Conservation (phyloP, 1,139 yeast species). For the Arxiozyma bovina region DNA sequence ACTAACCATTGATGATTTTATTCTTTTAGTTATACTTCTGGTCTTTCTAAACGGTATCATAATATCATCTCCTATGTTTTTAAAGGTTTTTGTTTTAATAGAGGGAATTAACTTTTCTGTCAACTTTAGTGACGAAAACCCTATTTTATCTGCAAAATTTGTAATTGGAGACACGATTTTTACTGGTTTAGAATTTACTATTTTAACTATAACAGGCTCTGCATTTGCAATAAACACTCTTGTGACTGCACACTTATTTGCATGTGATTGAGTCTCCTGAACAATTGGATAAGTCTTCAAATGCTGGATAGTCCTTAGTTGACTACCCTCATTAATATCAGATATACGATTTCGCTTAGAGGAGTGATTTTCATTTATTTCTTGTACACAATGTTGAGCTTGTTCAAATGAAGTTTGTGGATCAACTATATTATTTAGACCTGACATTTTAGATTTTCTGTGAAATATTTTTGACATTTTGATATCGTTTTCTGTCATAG, state of each 20-base stretch:
- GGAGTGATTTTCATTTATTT: neutral
- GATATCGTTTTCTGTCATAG: neutral
- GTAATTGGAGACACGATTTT: slow-evolving; percentile 31
- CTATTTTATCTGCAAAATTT: slow-evolving; percentile 31
- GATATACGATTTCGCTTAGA: neutral
- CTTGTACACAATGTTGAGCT: neutral
- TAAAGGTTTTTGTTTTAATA: slow-evolving; percentile 30
- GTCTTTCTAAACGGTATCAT: slow-evolving; percentile 27
- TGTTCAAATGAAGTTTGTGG: neutral
- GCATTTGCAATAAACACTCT: slow-evolving; percentile 36
- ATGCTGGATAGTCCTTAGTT: slow-evolving; percentile 30
- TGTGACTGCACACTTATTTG: slow-evolving; percentile 34
- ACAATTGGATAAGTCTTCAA: slow-evolving; percentile 36
- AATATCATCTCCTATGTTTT: slow-evolving; percentile 24
- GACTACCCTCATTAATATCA: neutral
- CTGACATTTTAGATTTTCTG: slow-evolving; percentile 1
- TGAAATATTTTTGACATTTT: slow-evolving; percentile 9
- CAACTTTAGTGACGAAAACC: slow-evolving; percentile 27
- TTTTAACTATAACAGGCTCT: slow-evolving; percentile 35
- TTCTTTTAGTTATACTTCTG: slow-evolving; percentile 23
- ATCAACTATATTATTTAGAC: neutral
- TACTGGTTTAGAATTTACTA: slow-evolving; percentile 29
- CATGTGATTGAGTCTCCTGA: slow-evolving; percentile 34
- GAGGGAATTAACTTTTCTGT: slow-evolving; percentile 32
- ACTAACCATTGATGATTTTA: slow-evolving; percentile 23